Evolutionary conservation across 2,329 filamentous ascomycete species (phyloP).

Genomic region (Knufia petricola): DNA sequence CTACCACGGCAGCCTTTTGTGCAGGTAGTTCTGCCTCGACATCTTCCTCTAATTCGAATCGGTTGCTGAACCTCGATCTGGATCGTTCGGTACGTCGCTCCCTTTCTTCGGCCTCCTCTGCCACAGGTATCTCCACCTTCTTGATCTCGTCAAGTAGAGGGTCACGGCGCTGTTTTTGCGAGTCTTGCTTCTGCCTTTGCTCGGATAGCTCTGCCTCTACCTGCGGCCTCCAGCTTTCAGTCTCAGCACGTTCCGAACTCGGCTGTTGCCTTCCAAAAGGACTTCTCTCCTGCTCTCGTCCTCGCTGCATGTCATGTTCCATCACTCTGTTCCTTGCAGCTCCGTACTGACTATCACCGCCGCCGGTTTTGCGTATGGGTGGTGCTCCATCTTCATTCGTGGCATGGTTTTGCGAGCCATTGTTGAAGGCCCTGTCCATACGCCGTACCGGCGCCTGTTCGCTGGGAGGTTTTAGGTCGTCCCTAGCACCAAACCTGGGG

Average conservation of each 20-base stretch:
- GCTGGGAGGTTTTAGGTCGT: no score
- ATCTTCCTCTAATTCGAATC: constrained; percentile 24
- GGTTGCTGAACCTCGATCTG: not conserved
- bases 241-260: not conserved
- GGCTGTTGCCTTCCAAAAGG: no score
- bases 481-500: no score
- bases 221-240: not conserved
- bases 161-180: not conserved
- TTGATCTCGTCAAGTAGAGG: not conserved
- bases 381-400: not conserved
- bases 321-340: not conserved
- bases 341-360: not conserved
- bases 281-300: not conserved
- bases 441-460: no score
- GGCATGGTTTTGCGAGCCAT: not conserved
- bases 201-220: not conserved
- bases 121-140: not conserved
- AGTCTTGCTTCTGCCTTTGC: not conserved
- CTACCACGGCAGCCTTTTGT: constrained; percentile 18
- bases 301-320: not conserved
- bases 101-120: not conserved
- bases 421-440: no score
- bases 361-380: not conserved
- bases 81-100: not conserved
- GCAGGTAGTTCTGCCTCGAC: constrained; percentile 30